Conservation (phyloP, 2,329 filamentous ascomycete species). For the Pseudonectria foliicola region DNA sequence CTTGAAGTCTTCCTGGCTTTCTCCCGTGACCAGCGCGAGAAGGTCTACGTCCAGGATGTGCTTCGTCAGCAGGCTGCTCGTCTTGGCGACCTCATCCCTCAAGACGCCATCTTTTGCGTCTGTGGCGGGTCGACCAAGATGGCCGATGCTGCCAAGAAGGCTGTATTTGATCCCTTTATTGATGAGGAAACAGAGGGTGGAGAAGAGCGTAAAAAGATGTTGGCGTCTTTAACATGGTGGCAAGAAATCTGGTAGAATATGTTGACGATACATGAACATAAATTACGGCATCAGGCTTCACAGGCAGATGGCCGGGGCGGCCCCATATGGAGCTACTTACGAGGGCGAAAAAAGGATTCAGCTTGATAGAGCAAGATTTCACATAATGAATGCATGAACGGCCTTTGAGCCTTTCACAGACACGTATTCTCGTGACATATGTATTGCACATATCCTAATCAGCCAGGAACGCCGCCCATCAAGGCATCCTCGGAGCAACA, state of each 20-base stretch:
- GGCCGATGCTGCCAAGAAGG: conserved; percentile 47
- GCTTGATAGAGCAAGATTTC: no score
- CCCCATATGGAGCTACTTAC: no score
- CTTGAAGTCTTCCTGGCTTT: conserved; percentile 39
- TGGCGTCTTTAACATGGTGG: conserved; percentile 39
- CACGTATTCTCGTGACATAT: no score
- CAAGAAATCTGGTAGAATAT: conserved; percentile 50
- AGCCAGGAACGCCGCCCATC: no score
- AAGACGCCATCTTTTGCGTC: conserved; percentile 41
- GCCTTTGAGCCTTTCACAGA: no score
- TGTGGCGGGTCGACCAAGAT: conserved; percentile 53
- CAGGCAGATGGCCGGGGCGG: no score
- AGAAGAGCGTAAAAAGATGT: conserved; percentile 32
- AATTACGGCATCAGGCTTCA: no score
- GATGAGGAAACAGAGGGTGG: conserved; percentile 27
- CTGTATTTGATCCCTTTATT: conserved; percentile 43
- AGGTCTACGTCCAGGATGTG: conserved; percentile 51
- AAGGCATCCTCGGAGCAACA: no score
- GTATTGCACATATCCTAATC: no score
- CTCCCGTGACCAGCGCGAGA: conserved; percentile 39
- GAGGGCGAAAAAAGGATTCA: no score
- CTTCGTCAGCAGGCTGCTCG: conserved; percentile 36
- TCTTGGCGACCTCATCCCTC: conserved; percentile 27
- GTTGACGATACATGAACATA: background rate
- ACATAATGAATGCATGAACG: no score